These are phyloP conservation scores for carrot (Daucus carota) DNA, from an alignment of 129 eudicot species.

Conservation along the genomic window DNA sequence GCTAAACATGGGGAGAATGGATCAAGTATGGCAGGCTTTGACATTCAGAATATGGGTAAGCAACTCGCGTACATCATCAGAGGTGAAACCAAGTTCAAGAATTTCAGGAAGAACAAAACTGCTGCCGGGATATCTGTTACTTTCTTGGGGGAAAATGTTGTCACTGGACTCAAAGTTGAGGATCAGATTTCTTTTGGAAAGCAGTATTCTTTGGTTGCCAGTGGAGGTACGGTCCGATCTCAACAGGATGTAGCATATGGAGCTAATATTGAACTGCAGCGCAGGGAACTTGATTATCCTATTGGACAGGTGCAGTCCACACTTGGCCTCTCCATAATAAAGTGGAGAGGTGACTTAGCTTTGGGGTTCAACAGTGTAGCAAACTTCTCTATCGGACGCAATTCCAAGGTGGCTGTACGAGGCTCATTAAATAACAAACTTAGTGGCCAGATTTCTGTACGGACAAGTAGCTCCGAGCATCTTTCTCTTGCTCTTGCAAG, in stretches of 20 bases:
- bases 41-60: constrained; percentile 42
- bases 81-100: constrained; percentile 45
- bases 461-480: constrained; percentile 54
- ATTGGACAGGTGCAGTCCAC: constrained; percentile 44
- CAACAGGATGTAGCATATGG: constrained; percentile 49
- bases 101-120: constrained; percentile 38
- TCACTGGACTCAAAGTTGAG: constrained; percentile 40
- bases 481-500: constrained; percentile 47
- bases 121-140: constrained; percentile 43
- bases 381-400: constrained; percentile 39
- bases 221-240: constrained; percentile 38
- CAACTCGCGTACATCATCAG: constrained; percentile 41
- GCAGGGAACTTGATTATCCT: constrained; percentile 36
- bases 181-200: constrained; percentile 38
- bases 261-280: constrained; percentile 44
- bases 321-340: constrained; percentile 24
- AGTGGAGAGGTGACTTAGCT: constrained; percentile 52
- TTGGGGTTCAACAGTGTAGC: constrained; percentile 35
- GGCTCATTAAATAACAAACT: constrained; percentile 44
- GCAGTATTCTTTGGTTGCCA: constrained; percentile 36
- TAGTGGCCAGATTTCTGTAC: constrained; percentile 43
- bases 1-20: constrained; percentile 41
- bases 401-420: constrained; percentile 45
- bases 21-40: constrained; percentile 48
- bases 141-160: constrained; percentile 45